Evolutionary conservation across 2,329 filamentous ascomycete genomes (phyloP).

Genomic region (Venturiaceae sp.): DNA sequence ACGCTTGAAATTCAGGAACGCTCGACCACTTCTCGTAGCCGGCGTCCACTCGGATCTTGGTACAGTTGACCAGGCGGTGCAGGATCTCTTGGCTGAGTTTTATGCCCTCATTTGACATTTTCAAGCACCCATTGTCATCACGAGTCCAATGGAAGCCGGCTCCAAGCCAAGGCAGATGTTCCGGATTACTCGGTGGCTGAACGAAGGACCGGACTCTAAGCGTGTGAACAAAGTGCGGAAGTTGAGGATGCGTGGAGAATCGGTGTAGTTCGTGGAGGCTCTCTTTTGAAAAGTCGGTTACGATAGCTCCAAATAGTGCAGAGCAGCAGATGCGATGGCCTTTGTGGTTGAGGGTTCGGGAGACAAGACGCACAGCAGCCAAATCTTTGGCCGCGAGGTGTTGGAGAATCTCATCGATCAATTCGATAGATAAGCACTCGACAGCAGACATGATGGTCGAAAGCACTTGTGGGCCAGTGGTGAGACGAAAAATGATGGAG

Average conservation of each 20-base stretch:
- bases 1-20: neutral
- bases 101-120: neutral
- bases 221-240: neutral
- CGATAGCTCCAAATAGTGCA: neutral
- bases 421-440: neutral
- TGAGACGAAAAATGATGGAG: neutral
- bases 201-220: neutral
- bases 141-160: neutral
- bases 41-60: neutral
- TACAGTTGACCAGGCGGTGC: neutral
- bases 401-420: neutral
- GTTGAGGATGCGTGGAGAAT: neutral
- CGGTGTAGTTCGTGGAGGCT: neutral
- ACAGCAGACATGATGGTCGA: neutral
- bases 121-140: neutral
- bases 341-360: neutral
- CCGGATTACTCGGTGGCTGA: neutral
- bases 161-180: neutral
- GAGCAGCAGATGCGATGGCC: neutral
- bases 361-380: neutral
- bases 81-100: neutral
- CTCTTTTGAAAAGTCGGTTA: neutral
- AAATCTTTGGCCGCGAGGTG: neutral
- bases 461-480: neutral
- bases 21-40: neutral